Conservation (phyloP, 2,329 filamentous ascomycete genomes). For the Harringtonia aguacate region DNA sequence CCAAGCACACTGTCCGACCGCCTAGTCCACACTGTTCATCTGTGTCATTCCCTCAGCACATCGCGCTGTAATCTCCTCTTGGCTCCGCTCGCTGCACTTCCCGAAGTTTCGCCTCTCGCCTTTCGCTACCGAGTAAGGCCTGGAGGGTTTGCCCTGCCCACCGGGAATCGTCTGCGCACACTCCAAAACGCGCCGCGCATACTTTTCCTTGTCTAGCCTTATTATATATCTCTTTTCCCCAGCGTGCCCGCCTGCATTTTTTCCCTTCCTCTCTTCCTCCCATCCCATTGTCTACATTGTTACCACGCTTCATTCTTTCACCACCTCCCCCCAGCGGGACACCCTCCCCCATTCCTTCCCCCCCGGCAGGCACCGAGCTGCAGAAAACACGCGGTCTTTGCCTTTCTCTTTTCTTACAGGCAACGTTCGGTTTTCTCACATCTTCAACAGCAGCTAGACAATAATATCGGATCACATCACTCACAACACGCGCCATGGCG, state of each 20-base stretch:
- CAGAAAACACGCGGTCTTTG: constrained; percentile 7
- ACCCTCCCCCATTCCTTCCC: constrained; percentile 1
- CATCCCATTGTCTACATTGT: not conserved
- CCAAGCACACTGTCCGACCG: not conserved
- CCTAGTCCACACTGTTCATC: not conserved
- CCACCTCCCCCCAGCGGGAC: not conserved
- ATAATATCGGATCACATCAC: no score
- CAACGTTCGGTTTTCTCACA: not conserved
- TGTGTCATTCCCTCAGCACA: not conserved
- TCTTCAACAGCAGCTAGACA: constrained; percentile 3
- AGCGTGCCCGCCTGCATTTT: not conserved
- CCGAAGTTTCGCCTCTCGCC: not conserved
- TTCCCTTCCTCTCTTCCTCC: constrained; percentile 2
- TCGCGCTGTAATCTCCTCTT: not conserved
- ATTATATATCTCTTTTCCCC: constrained; percentile 2
- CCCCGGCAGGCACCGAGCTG: constrained; percentile 8
- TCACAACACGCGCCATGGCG: constrained; percentile 32
- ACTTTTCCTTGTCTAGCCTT: constrained; percentile 3
- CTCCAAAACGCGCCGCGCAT: constrained; percentile 7
- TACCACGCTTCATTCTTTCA: constrained; percentile 1
- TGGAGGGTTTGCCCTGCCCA: not conserved
- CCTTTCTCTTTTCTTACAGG: not conserved
- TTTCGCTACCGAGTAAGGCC: not conserved
- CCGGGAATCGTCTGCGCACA: not conserved
- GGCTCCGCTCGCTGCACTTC: not conserved